Evolutionary conservation across 371 early-diverging fungal species (phyloP).

Genomic region (Phascolomyces articulosus): DNA sequence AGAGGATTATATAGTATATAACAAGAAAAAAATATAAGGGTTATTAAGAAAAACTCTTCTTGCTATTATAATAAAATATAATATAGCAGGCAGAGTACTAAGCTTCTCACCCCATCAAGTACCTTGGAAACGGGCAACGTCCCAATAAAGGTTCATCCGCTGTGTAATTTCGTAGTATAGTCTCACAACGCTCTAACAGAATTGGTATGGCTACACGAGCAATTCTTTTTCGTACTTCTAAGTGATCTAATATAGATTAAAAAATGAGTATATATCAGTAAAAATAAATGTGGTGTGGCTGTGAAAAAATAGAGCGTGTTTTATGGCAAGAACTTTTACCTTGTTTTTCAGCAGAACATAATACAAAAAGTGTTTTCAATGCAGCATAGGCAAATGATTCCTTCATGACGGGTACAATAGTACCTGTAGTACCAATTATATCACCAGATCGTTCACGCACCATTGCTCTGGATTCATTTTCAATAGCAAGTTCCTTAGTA

Average conservation of each 20-base stretch:
- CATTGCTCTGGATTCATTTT: conserved; percentile 7
- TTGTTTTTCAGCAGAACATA: conserved; percentile 62
- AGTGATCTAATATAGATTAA: conserved; percentile 28
- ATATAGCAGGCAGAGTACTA: not conserved
- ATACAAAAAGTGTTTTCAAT: conserved; percentile 62
- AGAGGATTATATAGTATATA: too few relatives aligned
- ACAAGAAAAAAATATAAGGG: not conserved
- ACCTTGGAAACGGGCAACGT: conserved; percentile 81
- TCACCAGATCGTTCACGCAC: conserved; percentile 34
- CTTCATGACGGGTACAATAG: conserved; percentile 67
- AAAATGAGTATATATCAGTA: not conserved
- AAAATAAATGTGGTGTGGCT: not conserved
- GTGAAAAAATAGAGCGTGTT: not conserved
- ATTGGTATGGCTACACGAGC: conserved; percentile 70
- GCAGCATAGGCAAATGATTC: conserved; percentile 77
- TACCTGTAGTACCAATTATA: conserved; percentile 52
- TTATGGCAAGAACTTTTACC: too few relatives aligned
- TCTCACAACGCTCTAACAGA: conserved; percentile 71
- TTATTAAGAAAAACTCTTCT: conserved; percentile 4
- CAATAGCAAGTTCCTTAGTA: conserved; percentile 16
- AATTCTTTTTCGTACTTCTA: conserved; percentile 58
- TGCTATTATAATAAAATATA: not conserved
- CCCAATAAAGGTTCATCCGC: conserved; percentile 79
- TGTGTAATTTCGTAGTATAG: conserved; percentile 69
- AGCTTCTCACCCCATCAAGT: conserved; percentile 51